Evolutionary conservation across 1,284 basidiomycete genomes (phyloP).

Genomic region (Spongiforma sp.): DNA sequence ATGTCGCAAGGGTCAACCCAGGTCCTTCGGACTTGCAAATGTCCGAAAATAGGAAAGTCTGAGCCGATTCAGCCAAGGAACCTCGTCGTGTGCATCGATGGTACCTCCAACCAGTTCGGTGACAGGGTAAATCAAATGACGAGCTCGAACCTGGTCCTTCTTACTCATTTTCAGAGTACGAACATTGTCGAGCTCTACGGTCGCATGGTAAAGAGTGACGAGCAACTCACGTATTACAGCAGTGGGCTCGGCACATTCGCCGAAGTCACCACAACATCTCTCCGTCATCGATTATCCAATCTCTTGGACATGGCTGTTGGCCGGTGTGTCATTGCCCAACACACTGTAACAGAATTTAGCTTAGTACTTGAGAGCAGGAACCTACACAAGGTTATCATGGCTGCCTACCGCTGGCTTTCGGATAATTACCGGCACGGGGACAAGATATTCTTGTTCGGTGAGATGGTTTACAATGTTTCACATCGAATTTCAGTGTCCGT

Average conservation of each 20-base stretch:
- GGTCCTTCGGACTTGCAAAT: constrained; percentile 9
- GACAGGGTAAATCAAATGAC: constrained; percentile 29
- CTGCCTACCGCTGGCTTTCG: constrained; percentile 44
- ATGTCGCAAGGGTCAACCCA: constrained; percentile 1
- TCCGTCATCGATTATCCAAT: constrained; percentile 21
- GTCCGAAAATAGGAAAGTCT: constrained; percentile 6
- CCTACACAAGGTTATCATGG: constrained; percentile 37
- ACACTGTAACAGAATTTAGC: background rate
- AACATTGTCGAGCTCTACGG: constrained; percentile 44
- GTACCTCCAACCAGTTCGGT: constrained; percentile 43
- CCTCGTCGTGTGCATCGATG: constrained; percentile 44
- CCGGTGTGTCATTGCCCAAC: constrained; percentile 21
- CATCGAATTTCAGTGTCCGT: background rate
- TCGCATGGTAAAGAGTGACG: constrained; percentile 34
- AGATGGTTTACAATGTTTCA: background rate
- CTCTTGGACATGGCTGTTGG: constrained; percentile 37
- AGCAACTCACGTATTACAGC: constrained; percentile 42
- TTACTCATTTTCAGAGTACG: constrained; percentile 33
- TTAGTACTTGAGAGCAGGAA: constrained; percentile 28
- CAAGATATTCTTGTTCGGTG: constrained; percentile 42
- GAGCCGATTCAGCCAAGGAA: no score
- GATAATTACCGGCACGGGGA: constrained; percentile 40
- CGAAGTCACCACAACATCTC: constrained; percentile 18
- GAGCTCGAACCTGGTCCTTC: background rate
- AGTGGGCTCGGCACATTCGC: constrained; percentile 42